Percentiles rank a stretch among this genome's conserved stretches.
These are phyloP conservation scores for Pichia kluyveri DNA, from an alignment of 805 yeast species.

Conservation along the genomic window DNA sequence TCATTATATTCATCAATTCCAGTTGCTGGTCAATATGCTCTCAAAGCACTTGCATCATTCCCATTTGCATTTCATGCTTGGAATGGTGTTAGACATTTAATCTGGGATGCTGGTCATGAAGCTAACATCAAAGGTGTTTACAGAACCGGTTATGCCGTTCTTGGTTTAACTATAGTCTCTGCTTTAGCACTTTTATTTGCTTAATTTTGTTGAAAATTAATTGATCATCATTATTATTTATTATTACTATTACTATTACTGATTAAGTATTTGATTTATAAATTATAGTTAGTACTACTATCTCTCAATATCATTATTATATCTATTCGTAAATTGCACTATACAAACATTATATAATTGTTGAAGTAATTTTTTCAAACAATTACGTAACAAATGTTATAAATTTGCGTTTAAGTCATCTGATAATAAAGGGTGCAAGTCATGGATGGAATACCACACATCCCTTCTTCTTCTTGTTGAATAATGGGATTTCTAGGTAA, in stretches of 20 bases:
- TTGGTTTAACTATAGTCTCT: constrained; percentile 51
- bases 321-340: too few relatives aligned
- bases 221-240: too few relatives aligned
- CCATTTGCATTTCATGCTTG: constrained; percentile 82
- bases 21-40: constrained; percentile 44
- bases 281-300: too few relatives aligned
- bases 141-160: constrained; percentile 81
- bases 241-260: too few relatives aligned
- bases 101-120: constrained; percentile 86
- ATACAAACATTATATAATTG: too few relatives aligned
- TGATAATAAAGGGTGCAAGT: too few relatives aligned
- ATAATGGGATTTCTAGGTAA: constrained; percentile 18
- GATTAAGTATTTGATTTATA: too few relatives aligned
- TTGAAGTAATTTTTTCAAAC: too few relatives aligned
- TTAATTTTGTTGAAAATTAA: constrained; percentile 6
- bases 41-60: constrained; percentile 65
- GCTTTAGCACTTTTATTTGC: constrained; percentile 52
- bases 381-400: too few relatives aligned
- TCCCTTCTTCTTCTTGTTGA: not conserved
- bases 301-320: too few relatives aligned
- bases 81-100: constrained; percentile 87
- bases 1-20: constrained; percentile 57
- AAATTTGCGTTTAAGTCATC: too few relatives aligned
- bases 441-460: too few relatives aligned
- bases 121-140: constrained; percentile 80